phyloP scores from a whole-genome alignment of 306 rosid genomes.

The Gastrolobium bilobum region DNA sequence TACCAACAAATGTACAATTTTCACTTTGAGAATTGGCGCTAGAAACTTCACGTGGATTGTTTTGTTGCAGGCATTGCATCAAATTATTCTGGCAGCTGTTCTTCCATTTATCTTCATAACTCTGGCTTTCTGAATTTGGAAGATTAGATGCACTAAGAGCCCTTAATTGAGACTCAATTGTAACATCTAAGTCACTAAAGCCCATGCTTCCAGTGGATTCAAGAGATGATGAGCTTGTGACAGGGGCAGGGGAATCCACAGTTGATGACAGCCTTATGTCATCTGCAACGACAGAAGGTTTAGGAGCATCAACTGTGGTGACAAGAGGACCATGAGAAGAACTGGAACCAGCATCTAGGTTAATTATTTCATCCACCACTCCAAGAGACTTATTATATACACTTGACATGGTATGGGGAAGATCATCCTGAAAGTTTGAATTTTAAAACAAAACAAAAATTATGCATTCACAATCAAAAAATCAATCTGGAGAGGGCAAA shows the following conservation, averaged over 20 bases:
- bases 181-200: conserved; percentile 55
- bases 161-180: conserved; percentile 61
- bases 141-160: conserved; percentile 57
- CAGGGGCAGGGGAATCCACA: conserved; percentile 44
- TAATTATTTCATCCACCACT: conserved; percentile 51
- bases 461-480: conserved; percentile 35
- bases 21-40: conserved; percentile 57
- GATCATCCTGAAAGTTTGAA: conserved; percentile 64
- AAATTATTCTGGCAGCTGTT: conserved; percentile 58
- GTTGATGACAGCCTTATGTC: conserved; percentile 50
- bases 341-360: conserved; percentile 53
- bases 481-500: not conserved
- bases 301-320: conserved; percentile 36
- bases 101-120: conserved; percentile 59
- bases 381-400: conserved; percentile 55
- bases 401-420: conserved; percentile 54
- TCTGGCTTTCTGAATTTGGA: conserved; percentile 56
- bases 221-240: conserved; percentile 53
- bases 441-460: conserved; percentile 21
- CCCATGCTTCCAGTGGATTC: conserved; percentile 52
- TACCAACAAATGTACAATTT: conserved; percentile 46
- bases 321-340: conserved; percentile 53
- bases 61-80: conserved; percentile 56
- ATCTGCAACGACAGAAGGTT: conserved; percentile 50
- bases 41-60: conserved; percentile 56